phyloP scores from a whole-genome alignment of 2,329 filamentous ascomycete genomes.

The Scortechinia acanthostroma region DNA sequence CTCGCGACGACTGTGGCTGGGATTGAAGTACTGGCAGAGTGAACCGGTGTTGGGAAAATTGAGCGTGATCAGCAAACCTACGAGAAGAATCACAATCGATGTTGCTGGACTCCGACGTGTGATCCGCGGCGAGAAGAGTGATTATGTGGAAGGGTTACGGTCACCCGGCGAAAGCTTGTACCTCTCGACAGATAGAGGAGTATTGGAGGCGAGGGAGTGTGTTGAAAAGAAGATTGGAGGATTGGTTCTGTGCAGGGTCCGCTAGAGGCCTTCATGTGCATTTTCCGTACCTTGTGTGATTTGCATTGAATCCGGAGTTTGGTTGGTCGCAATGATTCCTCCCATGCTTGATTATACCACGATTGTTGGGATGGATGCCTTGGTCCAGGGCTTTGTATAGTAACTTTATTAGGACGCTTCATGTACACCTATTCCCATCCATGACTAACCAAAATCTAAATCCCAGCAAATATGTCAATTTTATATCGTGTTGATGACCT shows the following conservation, averaged over 20 bases:
- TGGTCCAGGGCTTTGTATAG: constrained; percentile 19
- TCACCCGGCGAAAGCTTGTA: constrained; percentile 65
- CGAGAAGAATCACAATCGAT: constrained; percentile 56
- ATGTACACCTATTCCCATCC: constrained; percentile 10
- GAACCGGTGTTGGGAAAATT: constrained; percentile 61
- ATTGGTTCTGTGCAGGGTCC: constrained; percentile 55
- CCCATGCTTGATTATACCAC: not conserved
- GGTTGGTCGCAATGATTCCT: not conserved
- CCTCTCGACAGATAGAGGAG: constrained; percentile 58
- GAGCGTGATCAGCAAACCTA: constrained; percentile 61
- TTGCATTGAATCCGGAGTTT: constrained; percentile 2
- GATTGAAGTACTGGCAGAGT: constrained; percentile 69
- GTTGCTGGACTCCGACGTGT: constrained; percentile 46
- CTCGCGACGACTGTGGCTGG: constrained; percentile 60
- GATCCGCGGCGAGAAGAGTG: constrained; percentile 46
- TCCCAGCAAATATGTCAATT: no score
- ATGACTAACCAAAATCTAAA: no score
- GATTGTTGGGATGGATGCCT: constrained; percentile 13
- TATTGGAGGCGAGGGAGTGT: constrained; percentile 65
- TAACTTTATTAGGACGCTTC: constrained; percentile 17
- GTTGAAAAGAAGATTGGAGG: constrained; percentile 65
- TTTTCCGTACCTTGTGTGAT: not conserved
- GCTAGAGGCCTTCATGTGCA: not conserved
- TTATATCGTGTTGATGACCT: no score
- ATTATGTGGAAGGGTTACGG: constrained; percentile 55